These are phyloP conservation scores for Euphrasia confusa DNA, from an alignment of 257 asterid genomes.

Conservation along the genomic window DNA sequence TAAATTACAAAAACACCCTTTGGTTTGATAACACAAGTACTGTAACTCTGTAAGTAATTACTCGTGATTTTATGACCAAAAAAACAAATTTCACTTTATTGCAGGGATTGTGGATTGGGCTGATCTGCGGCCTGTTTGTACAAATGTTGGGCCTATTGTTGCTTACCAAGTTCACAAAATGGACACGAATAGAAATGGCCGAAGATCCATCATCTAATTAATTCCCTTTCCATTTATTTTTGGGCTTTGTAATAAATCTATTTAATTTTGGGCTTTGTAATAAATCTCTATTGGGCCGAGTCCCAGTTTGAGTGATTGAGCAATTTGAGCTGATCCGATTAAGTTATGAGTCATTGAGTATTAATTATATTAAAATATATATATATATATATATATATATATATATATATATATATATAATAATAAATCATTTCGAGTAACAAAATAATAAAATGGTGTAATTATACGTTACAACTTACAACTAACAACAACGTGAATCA, in stretches of 20 bases:
- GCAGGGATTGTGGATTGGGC: constrained; percentile 76
- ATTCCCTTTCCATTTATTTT: not conserved
- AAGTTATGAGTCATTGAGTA: no score
- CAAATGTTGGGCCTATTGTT: constrained; percentile 48
- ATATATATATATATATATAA: no score
- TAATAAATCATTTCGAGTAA: no score
- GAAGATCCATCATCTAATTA: not conserved
- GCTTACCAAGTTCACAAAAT: constrained; percentile 49
- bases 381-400: no score
- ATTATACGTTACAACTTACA: no score
- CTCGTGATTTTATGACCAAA: not conserved
- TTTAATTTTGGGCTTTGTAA: not conserved
- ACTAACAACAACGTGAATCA: no score
- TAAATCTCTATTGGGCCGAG: no score
- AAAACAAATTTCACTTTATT: not conserved
- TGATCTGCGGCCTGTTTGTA: constrained; percentile 54
- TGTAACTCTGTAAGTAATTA: no score
- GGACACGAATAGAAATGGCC: constrained; percentile 45
- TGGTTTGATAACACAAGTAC: not conserved
- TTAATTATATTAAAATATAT: no score
- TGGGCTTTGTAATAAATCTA: not conserved
- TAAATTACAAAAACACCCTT: constrained; percentile 12
- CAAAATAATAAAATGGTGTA: no score
- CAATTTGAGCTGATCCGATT: no score
- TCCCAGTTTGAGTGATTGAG: no score